Percentiles rank a stretch among this genome's conserved stretches.
These are phyloP conservation scores for Paraurostyla sp. DNA, from an alignment of 73 alveolate genomes.

Conservation along the genomic window DNA sequence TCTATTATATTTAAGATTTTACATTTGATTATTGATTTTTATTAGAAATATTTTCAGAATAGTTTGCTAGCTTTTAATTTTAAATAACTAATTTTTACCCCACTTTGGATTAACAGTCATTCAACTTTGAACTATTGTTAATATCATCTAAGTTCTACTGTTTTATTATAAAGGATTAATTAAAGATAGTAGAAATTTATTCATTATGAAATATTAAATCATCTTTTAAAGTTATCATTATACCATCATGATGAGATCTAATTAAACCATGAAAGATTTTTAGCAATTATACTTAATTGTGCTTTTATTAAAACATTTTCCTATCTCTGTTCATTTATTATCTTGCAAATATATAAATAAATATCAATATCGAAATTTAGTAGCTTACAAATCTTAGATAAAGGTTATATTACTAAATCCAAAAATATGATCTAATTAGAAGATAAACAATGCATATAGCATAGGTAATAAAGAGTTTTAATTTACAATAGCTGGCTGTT, in stretches of 20 bases:
- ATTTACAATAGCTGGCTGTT: neutral
- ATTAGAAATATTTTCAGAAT: neutral
- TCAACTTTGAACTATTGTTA: too few species aligned
- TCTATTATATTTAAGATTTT: neutral
- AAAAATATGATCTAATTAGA: neutral
- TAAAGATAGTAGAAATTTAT: neutral
- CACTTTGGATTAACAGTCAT: too few species aligned
- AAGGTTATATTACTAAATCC: neutral
- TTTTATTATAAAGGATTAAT: neutral
- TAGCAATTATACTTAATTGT: neutral
- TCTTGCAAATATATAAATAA: constrained; percentile 3
- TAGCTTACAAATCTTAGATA: neutral
- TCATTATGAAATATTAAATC: neutral
- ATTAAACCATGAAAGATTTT: neutral
- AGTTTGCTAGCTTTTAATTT: too few species aligned
- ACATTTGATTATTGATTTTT: neutral
- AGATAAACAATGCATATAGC: neutral
- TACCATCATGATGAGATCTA: constrained; percentile 37
- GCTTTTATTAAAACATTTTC: neutral
- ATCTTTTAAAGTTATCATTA: neutral
- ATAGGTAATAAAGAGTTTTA: neutral
- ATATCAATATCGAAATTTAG: neutral
- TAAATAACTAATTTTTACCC: too few species aligned
- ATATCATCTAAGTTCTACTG: neutral
- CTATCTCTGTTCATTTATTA: neutral